Percentiles rank a stretch among this genome's conserved stretches.
These are phyloP conservation scores for Kodamaea laetipori DNA, from an alignment of 805 yeast genomes.

Conservation along the genomic window DNA sequence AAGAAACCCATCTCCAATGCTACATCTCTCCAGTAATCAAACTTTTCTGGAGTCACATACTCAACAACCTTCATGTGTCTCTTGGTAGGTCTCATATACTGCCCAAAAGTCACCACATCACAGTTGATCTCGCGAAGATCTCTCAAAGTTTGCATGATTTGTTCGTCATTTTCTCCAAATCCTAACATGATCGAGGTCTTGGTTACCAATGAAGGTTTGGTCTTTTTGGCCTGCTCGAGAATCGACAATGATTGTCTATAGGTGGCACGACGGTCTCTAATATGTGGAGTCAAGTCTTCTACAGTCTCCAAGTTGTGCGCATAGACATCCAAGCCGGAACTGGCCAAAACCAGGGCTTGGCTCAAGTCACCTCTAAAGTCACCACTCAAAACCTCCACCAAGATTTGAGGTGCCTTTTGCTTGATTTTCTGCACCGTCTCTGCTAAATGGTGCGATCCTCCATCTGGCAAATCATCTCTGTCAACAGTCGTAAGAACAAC, in stretches of 20 bases:
- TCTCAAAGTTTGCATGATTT: conserved; percentile 69
- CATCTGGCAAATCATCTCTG: conserved; percentile 90
- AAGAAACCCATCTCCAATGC: conserved; percentile 90
- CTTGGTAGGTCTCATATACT: conserved; percentile 98
- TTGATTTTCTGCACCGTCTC: conserved; percentile 85
- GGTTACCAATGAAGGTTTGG: conserved; percentile 75
- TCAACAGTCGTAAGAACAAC: conserved; percentile 97
- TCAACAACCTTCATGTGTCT: conserved; percentile 98
- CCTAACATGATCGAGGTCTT: conserved; percentile 97
- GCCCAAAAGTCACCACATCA: conserved; percentile 98
- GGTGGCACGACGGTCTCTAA: conserved; percentile 95
- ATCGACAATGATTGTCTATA: conserved; percentile 85
- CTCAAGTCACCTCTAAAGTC: conserved; percentile 91
- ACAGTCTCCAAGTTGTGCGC: conserved; percentile 98
- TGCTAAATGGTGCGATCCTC: conserved; percentile 89
- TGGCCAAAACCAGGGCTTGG: conserved; percentile 77
- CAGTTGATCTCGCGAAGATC: conserved; percentile 77
- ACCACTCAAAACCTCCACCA: conserved; percentile 92
- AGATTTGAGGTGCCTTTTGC: conserved; percentile 81
- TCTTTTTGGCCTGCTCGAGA: conserved; percentile 74
- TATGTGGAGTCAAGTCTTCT: conserved; percentile 89
- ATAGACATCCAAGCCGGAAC: conserved; percentile 88
- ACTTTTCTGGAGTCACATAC: conserved; percentile 90
- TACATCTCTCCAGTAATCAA: conserved; percentile 85
- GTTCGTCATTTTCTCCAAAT: conserved; percentile 93